phyloP scores from a whole-genome alignment of 345 rosid species.

The Carallia pectinifolia region DNA sequence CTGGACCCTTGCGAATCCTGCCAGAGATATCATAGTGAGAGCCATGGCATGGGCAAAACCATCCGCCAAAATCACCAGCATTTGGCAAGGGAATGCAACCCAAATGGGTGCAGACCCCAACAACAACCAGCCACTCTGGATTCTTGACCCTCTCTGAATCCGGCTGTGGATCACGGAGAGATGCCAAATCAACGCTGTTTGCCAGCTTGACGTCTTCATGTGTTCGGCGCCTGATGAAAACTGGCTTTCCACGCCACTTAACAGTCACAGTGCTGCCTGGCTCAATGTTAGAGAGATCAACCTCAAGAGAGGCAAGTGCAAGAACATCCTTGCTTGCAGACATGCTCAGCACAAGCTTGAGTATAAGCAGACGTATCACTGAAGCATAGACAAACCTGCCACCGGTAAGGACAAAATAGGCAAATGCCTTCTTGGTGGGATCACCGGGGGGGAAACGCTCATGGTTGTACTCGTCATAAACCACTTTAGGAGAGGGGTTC shows the following conservation, averaged over 20 bases:
- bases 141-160: slow-evolving; percentile 75
- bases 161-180: slow-evolving; percentile 86
- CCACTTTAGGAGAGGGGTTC: slow-evolving; percentile 72
- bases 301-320: slow-evolving; percentile 92
- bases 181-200: slow-evolving; percentile 67
- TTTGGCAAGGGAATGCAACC: slow-evolving; percentile 98
- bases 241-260: slow-evolving; percentile 99
- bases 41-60: slow-evolving; percentile 98
- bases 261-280: slow-evolving; percentile 88
- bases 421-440: slow-evolving; percentile 91
- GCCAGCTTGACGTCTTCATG: slow-evolving; percentile 85
- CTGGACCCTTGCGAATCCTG: slow-evolving; percentile 92
- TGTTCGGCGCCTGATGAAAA: slow-evolving; percentile 86
- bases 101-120: slow-evolving; percentile 93
- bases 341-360: slow-evolving; percentile 87
- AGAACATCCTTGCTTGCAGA: slow-evolving; percentile 95
- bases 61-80: slow-evolving; percentile 95
- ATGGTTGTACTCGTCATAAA: slow-evolving; percentile 74
- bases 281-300: slow-evolving; percentile 82
- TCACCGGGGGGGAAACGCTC: slow-evolving; percentile 93
- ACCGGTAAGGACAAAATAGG: slow-evolving; percentile 82
- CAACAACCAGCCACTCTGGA: slow-evolving; percentile 84
- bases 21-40: slow-evolving; percentile 95
- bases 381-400: slow-evolving; percentile 92
- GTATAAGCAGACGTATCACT: slow-evolving; percentile 68